Evolutionary conservation across 306 rosid species (phyloP).

Genomic region (Corylus heterophylla): DNA sequence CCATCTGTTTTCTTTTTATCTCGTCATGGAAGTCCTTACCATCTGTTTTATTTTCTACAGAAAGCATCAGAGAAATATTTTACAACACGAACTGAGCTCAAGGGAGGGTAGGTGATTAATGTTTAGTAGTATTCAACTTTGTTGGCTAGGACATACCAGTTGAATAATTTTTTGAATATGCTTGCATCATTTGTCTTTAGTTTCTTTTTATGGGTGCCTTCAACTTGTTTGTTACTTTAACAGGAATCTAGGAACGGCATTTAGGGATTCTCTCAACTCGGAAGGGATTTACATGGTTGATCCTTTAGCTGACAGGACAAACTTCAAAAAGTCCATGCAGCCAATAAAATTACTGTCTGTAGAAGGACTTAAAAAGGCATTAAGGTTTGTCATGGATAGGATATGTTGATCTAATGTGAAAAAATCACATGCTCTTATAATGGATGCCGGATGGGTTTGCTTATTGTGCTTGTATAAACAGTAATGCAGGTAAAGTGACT

Average conservation of each 20-base stretch:
- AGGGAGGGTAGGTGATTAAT: slow-evolving; percentile 74
- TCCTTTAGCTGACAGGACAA: slow-evolving; percentile 54
- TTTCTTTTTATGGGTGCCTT: slow-evolving; percentile 8
- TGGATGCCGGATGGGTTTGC: neutral
- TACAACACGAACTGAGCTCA: slow-evolving; percentile 75
- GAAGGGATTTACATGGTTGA: slow-evolving; percentile 90
- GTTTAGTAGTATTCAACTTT: slow-evolving; percentile 4
- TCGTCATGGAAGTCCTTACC: neutral
- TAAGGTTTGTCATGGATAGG: slow-evolving; percentile 61
- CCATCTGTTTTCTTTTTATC: neutral
- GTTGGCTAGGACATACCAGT: slow-evolving; percentile 4
- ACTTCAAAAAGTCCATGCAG: slow-evolving; percentile 43
- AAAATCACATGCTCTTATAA: neutral
- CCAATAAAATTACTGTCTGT: slow-evolving; percentile 70
- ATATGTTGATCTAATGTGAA: slow-evolving; percentile 3
- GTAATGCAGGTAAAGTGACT: slow-evolving; percentile 89
- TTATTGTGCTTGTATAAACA: slow-evolving; percentile 36
- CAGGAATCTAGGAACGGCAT: slow-evolving; percentile 80
- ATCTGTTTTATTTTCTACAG: slow-evolving; percentile 40
- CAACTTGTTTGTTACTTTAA: slow-evolving; percentile 19
- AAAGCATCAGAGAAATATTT: slow-evolving; percentile 73
- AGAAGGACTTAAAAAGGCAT: slow-evolving; percentile 76
- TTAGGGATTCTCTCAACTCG: slow-evolving; percentile 52
- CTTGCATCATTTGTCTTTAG: slow-evolving; percentile 19
- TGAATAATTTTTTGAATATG: neutral